A percentile compares a stretch with the other conserved stretches of the same genome.
These are phyloP conservation scores for Fragosphaeria purpurea DNA, from an alignment of 2,329 filamentous ascomycete genomes.

Conservation along the genomic window DNA sequence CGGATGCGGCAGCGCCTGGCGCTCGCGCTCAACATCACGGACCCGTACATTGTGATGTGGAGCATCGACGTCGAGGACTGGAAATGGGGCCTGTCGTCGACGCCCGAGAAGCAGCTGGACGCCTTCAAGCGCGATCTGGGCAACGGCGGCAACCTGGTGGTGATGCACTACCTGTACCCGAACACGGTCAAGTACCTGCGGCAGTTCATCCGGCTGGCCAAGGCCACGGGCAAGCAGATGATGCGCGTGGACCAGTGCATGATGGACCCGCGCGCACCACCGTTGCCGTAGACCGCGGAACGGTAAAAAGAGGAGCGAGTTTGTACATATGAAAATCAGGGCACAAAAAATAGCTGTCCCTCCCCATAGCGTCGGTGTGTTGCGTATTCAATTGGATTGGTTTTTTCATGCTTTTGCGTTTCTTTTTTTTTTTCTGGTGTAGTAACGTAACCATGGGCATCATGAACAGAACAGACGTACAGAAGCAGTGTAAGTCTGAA, in stretches of 20 bases:
- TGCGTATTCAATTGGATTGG: no score
- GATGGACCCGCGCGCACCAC: conserved; percentile 25
- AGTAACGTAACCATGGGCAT: no score
- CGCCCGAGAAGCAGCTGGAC: conserved; percentile 56
- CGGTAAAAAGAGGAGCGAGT: no score
- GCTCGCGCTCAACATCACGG: conserved; percentile 35
- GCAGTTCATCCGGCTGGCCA: conserved; percentile 56
- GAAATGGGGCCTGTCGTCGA: conserved; percentile 52
- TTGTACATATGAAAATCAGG: no score
- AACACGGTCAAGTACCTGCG: conserved; percentile 53
- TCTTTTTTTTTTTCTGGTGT: no score
- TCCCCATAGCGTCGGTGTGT: no score
- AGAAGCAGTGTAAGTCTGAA: no score
- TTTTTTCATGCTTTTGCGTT: no score
- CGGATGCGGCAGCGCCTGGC: conserved; percentile 55
- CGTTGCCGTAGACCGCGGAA: conserved; percentile 10
- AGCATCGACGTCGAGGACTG: conserved; percentile 63
- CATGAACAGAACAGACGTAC: no score
- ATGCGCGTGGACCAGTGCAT: conserved; percentile 27
- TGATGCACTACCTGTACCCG: conserved; percentile 60
- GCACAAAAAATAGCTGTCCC: no score
- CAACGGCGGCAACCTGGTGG: conserved; percentile 53
- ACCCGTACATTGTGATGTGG: conserved; percentile 56
- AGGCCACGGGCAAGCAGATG: conserved; percentile 47
- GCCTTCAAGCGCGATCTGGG: conserved; percentile 54